Base-by-base conservation (phyloP, 1,284 basidiomycete genomes). In the Ganoderma sp. region DNA sequence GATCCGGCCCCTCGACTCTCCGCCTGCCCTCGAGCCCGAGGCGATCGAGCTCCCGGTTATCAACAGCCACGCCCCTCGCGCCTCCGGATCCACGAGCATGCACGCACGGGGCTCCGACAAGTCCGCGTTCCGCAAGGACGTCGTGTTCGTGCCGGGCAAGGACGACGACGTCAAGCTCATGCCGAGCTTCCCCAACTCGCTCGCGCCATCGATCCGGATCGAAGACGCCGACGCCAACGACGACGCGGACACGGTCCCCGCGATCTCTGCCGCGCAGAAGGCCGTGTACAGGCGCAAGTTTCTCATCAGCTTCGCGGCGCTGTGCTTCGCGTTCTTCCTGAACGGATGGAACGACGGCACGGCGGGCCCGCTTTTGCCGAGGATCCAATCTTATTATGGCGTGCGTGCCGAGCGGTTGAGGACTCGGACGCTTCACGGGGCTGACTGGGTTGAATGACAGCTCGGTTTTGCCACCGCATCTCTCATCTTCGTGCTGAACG, bases 281-380 rank as follows among this genome's bases (percentile, higher is more conserved):
- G 67, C 70, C 32, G 56, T 58, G 5, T 43, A 71, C 39, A 37
- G 58, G 37, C 69, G 71, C 34, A 65, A 48, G 61, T 41, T 42
- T 28, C 34, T 57, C 37, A 2, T 83, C 34, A 82, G 84, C 64
- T 82, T 84, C 68, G 73, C 74, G 2, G 70, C 80, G 0, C 73
- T 85, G n/a, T 83, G 81, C 70, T 83, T 77, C 73, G 73, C 77
- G n/a, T 67, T 84, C n/a, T 84, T 85, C 68, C 68, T 88, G 9
- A 79, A 81, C 2, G 89, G 89, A 10, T 90, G 88, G 87, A 90
- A 88, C 74, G 89, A 90, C 75, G 85, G 85, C 0, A 84, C 84
- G 7, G 85, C 84, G 25, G 88, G 88, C 0, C 87, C 88, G 9
- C 77, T 90, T 19, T 76, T 90, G 0, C 88, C 88, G 3, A 79